Conservation (phyloP, 306 rosid genomes). For the Prunus padus region DNA sequence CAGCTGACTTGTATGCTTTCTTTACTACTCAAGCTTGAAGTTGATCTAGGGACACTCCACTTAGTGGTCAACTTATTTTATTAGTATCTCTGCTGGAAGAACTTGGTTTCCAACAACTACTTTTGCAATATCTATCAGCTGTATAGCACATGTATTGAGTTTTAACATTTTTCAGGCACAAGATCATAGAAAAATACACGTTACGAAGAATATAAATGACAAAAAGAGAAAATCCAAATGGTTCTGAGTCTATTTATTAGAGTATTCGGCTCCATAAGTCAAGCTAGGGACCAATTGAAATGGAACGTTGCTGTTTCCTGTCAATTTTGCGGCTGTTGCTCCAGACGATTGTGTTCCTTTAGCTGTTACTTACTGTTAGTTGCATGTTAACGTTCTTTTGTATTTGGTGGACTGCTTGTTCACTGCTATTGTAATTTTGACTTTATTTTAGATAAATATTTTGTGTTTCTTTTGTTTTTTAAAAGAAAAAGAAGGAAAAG, state of each 20-base stretch:
- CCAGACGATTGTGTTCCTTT: background rate
- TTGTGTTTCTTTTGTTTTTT: background rate
- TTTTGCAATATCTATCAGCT: background rate
- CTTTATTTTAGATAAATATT: background rate
- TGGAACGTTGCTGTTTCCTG: background rate
- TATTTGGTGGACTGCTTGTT: background rate
- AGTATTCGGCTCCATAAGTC: background rate
- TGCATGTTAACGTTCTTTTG: background rate
- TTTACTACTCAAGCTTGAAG: background rate
- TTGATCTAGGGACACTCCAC: background rate
- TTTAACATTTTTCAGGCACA: background rate
- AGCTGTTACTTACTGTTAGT: background rate
- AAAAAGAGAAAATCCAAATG: too few species aligned
- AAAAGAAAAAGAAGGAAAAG: background rate
- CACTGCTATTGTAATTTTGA: background rate
- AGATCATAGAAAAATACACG: background rate
- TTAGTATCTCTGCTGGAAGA: background rate
- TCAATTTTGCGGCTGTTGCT: background rate
- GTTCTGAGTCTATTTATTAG: background rate
- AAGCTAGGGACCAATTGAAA: background rate
- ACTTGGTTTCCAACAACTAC: background rate
- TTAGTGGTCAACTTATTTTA: background rate
- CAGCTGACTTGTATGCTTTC: background rate
- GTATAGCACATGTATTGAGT: background rate
- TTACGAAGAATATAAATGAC: too few species aligned